Evolutionary conservation across 2,329 filamentous ascomycete species (phyloP), one percentile per base, ranked within the genome.

Genomic region (Hymenoscyphus fructigenus): DNA sequence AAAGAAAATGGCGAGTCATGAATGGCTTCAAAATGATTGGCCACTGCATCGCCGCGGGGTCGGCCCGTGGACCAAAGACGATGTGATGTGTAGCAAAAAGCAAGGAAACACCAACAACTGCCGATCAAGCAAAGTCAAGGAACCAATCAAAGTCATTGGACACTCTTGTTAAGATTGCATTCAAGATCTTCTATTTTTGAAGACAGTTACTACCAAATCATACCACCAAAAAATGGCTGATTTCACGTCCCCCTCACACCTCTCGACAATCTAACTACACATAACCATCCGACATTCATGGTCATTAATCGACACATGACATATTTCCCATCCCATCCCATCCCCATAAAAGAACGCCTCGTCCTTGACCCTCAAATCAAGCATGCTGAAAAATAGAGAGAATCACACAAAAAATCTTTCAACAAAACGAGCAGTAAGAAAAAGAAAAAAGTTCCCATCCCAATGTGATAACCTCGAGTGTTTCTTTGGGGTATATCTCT

Each of bases 291-390:
- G 15, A 20, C 20, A 61, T 50, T 57, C 62, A 67, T 62, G 60
- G 61, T 63, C 67, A 67, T 67, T 70, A 57, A 68, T 69, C 62
- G 62, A 68, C 65, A 69, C 66, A 69, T 68, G 65, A 65, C 15
- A 7, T 17, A 17, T 59, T 47, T 20, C 44, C 59, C 36, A 36
- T 50, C n/a, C 53, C 59, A 15, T 28, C 59, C 44, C 29, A 38
- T 57, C 44, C 59, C 65, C 50, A 66, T 65, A 66, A 64, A 61
- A 63, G 61, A 65, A 57, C 56, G 57, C 62, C 63, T 55, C 57
- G 56, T 60, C 57, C 63, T 55, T 32, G 17, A 29, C n/a, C 23
- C 23, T 20, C 15, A n/a, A 53, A 20, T 53, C 47, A 53, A 26
- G 23, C 23, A 53, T 20, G 6, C 15, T n/a, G 7, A 53, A 53